phyloP scores from a whole-genome alignment of 768 basidiomycete species.

The Mycena amicta region DNA sequence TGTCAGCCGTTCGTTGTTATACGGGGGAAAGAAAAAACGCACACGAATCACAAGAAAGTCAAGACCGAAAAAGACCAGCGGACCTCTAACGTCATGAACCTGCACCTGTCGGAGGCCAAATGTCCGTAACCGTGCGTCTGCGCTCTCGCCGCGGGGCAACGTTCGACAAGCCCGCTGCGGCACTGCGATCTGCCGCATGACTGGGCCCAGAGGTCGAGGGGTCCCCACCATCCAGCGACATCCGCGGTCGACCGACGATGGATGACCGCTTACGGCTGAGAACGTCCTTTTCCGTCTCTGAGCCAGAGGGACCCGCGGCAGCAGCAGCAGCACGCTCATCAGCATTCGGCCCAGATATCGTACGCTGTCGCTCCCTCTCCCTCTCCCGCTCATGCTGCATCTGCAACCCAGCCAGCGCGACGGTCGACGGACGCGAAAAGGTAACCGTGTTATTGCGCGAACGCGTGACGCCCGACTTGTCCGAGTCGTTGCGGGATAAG shows the following conservation, averaged over 20 bases:
- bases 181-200: conserved; percentile 46
- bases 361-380: conserved; percentile 36
- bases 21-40: neutral
- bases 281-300: conserved; percentile 47
- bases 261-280: conserved; percentile 21
- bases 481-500: conserved; percentile 51
- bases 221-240: conserved; percentile 47
- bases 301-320: conserved; percentile 32
- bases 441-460: conserved; percentile 51
- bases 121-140: conserved; percentile 49
- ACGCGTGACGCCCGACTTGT: conserved; percentile 31
- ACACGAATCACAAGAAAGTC: conserved; percentile 17
- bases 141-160: conserved; percentile 34
- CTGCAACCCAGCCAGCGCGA: conserved; percentile 56
- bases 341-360: conserved; percentile 29
- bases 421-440: conserved; percentile 64
- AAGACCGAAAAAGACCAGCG: neutral
- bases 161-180: conserved; percentile 34
- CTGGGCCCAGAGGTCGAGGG: conserved; percentile 25
- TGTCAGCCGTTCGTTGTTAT: too few species aligned
- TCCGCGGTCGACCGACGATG: conserved; percentile 37
- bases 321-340: conserved; percentile 13
- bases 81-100: conserved; percentile 8
- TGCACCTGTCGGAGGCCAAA: conserved; percentile 36
- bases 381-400: conserved; percentile 48